Evolutionary conservation across 148 eudicot species (phyloP).

Genomic region (Talinum fruticosum): DNA sequence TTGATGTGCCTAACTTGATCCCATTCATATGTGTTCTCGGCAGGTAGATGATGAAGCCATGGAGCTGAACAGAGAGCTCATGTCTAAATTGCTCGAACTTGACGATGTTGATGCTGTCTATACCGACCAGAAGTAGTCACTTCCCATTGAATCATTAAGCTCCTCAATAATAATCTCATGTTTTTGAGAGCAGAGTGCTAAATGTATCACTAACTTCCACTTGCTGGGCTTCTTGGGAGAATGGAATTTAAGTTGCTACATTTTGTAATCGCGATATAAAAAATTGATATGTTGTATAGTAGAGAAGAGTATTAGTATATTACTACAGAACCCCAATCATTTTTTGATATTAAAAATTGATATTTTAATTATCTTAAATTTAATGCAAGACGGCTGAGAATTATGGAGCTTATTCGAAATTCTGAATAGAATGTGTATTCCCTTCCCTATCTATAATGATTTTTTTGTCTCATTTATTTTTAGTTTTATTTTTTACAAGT

Average conservation of each 20-base stretch:
- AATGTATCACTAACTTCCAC: background rate
- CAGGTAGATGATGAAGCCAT: conserved; percentile 95
- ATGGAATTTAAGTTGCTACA: background rate
- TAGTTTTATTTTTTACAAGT: too few relatives aligned
- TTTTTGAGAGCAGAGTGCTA: background rate
- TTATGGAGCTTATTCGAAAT: background rate
- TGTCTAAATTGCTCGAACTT: conserved; percentile 81
- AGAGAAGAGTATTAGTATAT: background rate
- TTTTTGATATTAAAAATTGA: too few relatives aligned
- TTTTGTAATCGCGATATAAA: background rate
- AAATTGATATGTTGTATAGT: background rate
- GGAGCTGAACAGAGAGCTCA: conserved; percentile 87
- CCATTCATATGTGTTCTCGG: background rate
- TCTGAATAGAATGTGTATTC: background rate
- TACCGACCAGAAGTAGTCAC: conserved; percentile 65
- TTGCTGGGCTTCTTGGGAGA: background rate
- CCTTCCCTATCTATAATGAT: too few relatives aligned
- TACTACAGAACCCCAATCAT: too few relatives aligned
- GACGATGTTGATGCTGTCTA: conserved; percentile 96
- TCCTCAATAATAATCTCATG: background rate
- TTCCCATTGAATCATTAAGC: background rate
- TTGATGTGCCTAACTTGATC: background rate
- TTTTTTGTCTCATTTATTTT: too few relatives aligned
- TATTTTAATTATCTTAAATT: too few relatives aligned
- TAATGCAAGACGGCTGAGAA: too few relatives aligned